These are phyloP conservation scores for Paspalum notatum DNA, from an alignment of 176 grass and related monocot species.

Conservation along the genomic window DNA sequence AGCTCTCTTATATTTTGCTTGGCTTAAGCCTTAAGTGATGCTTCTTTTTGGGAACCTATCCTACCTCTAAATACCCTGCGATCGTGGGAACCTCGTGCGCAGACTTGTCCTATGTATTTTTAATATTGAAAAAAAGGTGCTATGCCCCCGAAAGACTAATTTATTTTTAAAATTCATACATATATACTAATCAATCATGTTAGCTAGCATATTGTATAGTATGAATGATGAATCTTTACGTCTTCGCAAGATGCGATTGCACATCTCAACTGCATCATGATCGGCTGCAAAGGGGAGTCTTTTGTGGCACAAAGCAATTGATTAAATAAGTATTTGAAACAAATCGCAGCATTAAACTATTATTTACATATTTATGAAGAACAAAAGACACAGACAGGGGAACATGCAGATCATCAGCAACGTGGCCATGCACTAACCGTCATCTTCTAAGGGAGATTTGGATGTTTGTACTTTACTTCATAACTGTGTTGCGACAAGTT, in stretches of 20 bases:
- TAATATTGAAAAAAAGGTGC: slow-evolving; percentile 9
- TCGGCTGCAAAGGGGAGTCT: slow-evolving; percentile 4
- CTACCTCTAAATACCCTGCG: neutral
- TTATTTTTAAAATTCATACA: neutral
- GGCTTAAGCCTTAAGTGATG: slow-evolving; percentile 55
- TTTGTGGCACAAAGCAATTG: neutral
- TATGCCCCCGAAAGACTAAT: neutral
- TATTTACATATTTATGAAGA: neutral
- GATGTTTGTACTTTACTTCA: slow-evolving; percentile 15
- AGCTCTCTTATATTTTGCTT: neutral
- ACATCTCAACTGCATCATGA: neutral
- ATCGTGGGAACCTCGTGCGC: slow-evolving; percentile 47
- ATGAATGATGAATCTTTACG: slow-evolving; percentile 16
- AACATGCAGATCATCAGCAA: slow-evolving; percentile 18
- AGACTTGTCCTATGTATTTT: neutral
- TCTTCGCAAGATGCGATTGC: neutral
- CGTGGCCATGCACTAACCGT: slow-evolving; percentile 22
- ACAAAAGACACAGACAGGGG: neutral
- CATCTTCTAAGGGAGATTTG: neutral
- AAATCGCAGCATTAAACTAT: slow-evolving; percentile 11
- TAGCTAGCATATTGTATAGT: neutral
- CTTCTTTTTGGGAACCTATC: slow-evolving; percentile 17
- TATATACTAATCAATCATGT: slow-evolving; percentile 18
- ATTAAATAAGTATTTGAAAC: neutral
- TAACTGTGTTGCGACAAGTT: neutral